phyloP scores from a whole-genome alignment of 208 protist genomes.

The Acanthamoeba quina region DNA sequence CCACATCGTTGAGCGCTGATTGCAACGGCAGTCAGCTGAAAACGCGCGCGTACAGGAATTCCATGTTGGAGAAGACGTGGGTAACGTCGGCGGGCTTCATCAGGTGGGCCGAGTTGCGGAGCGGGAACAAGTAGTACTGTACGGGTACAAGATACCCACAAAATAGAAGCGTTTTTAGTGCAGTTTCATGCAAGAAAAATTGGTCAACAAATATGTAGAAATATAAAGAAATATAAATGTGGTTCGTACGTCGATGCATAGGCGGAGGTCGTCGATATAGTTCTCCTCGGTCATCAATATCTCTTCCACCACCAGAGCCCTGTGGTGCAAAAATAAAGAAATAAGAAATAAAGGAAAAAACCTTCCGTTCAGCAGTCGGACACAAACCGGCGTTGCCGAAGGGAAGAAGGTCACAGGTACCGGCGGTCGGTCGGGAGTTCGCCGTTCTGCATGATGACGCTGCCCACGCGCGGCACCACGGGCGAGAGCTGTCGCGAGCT shows the following conservation, averaged over 20 bases:
- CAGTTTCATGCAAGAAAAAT: too few relatives aligned
- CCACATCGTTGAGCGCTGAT: not conserved
- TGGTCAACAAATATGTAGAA: too few relatives aligned
- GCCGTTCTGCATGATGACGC: not conserved
- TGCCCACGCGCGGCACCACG: not conserved
- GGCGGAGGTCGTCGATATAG: conserved; percentile 45
- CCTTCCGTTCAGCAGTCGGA: too few relatives aligned
- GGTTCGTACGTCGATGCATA: conserved; percentile 12
- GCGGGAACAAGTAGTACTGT: conserved; percentile 13
- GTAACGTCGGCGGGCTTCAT: conserved; percentile 23
- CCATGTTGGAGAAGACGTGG: conserved; percentile 49
- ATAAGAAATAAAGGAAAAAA: not conserved
- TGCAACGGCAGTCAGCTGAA: not conserved
- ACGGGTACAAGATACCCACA: not conserved
- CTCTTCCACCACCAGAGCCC: conserved; percentile 11
- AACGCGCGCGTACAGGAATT: not conserved
- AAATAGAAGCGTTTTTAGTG: too few relatives aligned
- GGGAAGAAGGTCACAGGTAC: not conserved
- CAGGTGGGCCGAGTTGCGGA: conserved; percentile 32
- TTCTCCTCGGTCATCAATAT: conserved; percentile 63
- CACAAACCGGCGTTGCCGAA: not conserved
- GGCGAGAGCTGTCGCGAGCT: not conserved
- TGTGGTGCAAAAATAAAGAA: not conserved
- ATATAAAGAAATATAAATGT: too few relatives aligned
- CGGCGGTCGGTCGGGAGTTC: not conserved